These are phyloP conservation scores for Vigna unguiculata DNA, from an alignment of 306 rosid species.

Conservation along the genomic window DNA sequence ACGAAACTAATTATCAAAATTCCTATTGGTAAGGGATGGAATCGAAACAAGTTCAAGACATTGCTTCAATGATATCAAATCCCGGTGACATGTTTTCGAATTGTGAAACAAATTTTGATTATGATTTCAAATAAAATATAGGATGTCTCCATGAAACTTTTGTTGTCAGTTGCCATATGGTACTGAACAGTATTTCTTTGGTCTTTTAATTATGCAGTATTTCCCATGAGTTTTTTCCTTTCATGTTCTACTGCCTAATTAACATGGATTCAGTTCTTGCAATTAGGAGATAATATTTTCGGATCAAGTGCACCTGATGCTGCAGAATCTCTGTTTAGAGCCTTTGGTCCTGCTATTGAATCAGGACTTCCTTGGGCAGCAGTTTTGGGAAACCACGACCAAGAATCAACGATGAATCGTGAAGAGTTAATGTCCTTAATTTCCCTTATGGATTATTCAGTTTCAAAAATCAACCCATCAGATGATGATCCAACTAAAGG, in stretches of 20 bases:
- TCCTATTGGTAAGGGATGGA: no score
- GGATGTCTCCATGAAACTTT: not conserved
- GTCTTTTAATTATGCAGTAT: not conserved
- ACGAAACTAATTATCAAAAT: no score
- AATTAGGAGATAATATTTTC: slow-evolving; percentile 83
- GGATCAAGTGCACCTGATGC: slow-evolving; percentile 85
- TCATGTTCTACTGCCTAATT: slow-evolving; percentile 20
- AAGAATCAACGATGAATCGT: slow-evolving; percentile 87
- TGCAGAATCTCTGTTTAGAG: slow-evolving; percentile 79
- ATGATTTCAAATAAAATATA: no score
- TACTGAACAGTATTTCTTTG: not conserved
- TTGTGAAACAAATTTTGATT: no score
- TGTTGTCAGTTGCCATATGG: slow-evolving; percentile 10
- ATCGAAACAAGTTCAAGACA: no score
- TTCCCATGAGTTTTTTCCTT: not conserved
- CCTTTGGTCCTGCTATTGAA: slow-evolving; percentile 89
- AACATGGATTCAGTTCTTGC: slow-evolving; percentile 47
- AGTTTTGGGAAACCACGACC: slow-evolving; percentile 93
- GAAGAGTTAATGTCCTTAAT: slow-evolving; percentile 80
- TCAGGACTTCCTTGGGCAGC: slow-evolving; percentile 94
- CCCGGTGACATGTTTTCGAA: no score
- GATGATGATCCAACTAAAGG: slow-evolving; percentile 44
- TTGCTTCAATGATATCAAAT: no score
- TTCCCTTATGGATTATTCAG: slow-evolving; percentile 92
- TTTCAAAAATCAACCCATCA: slow-evolving; percentile 70